A percentile compares a stretch with the other conserved stretches of the same genome.
phyloP scores from a whole-genome alignment of 1,284 basidiomycete species.

The Exobasidium cylindrosporum region DNA sequence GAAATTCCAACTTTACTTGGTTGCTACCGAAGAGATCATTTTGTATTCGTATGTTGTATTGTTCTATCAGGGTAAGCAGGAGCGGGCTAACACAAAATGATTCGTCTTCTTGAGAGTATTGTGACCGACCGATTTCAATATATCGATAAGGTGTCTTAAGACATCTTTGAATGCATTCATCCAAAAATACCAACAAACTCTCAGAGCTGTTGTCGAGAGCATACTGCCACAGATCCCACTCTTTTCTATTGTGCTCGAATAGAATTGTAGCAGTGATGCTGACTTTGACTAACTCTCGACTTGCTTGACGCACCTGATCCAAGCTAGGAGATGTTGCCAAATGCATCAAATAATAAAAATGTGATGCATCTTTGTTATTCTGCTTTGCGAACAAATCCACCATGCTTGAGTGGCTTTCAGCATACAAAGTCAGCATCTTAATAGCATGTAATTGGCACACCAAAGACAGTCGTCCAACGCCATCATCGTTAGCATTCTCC shows the following conservation, averaged over 20 bases:
- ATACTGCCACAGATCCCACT: constrained; percentile 72
- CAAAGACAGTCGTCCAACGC: constrained; percentile 58
- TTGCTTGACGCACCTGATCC: constrained; percentile 25
- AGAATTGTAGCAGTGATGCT: constrained; percentile 67
- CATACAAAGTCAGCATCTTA: not conserved
- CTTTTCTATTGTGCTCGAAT: constrained; percentile 75
- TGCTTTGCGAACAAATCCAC: constrained; percentile 60
- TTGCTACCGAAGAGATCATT: constrained; percentile 23
- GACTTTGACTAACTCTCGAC: constrained; percentile 24
- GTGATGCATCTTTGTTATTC: constrained; percentile 23
- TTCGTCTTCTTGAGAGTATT: constrained; percentile 14
- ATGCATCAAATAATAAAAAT: constrained; percentile 33
- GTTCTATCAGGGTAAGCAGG: constrained; percentile 34
- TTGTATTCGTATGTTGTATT: constrained; percentile 31
- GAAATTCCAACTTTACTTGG: constrained; percentile 9
- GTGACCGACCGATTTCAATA: constrained; percentile 65
- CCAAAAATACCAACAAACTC: constrained; percentile 71
- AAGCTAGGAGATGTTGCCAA: constrained; percentile 22
- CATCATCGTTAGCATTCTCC: not conserved
- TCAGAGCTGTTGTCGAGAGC: constrained; percentile 62
- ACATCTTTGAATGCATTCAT: constrained; percentile 81
- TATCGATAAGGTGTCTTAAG: constrained; percentile 82
- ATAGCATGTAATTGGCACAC: constrained; percentile 73
- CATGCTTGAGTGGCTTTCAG: constrained; percentile 54
- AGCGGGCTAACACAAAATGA: constrained; percentile 23